Evolutionary conservation across 768 basidiomycete species (phyloP), one percentile per base, ranked within the genome.

Genomic region (Amanita pallidorosea): DNA sequence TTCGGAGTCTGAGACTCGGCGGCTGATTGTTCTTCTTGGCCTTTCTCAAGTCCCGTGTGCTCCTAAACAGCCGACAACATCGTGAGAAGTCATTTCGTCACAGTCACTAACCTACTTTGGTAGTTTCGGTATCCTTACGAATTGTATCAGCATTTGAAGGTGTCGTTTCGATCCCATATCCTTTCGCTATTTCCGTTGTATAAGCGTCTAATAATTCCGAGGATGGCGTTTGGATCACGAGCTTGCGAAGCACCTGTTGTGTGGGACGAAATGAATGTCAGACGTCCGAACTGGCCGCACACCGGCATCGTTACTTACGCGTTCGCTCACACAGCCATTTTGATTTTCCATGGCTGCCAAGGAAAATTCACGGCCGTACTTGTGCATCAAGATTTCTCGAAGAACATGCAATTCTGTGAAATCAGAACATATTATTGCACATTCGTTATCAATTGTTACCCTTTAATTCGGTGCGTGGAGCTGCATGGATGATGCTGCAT

Each of bases 331-430:
- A 65, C 83, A 81, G 13, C 72, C 71, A 57, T 86, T 81, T 40
- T 73, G 77, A 64, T 95, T 93, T 64, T 93, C 88, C 76, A 92
- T 88, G 2, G 88, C 82, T n/a, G 79, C 76, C 15, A 83, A 57
- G 13, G 93, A 80, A 63, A 89, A 98, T 43, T 93, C 90, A 18
- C 95, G 81, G 15, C 95, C 93, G 62, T 83, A 96, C 68, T 96
- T 96, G 64, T 93, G 88, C 86, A 94, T 88, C 52, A 99, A 76
- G 63, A 97, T 79, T 63, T 98, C 94, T 49, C 96, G 83, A 47
- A 97, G 67, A 34, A 91, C 71, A 56, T 96, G 89, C 35, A 99
- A 76, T 63, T 97, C 93, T 92, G 51, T n/a, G 51, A 44, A 41
- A 23, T 55, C 17, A 15, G 43, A 35, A 25, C 37, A 34, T 7